Percentiles rank a stretch among this genome's conserved stretches.
phyloP scores from a whole-genome alignment of 176 grass and related monocot genomes.

The Aegilops sharonensis region DNA sequence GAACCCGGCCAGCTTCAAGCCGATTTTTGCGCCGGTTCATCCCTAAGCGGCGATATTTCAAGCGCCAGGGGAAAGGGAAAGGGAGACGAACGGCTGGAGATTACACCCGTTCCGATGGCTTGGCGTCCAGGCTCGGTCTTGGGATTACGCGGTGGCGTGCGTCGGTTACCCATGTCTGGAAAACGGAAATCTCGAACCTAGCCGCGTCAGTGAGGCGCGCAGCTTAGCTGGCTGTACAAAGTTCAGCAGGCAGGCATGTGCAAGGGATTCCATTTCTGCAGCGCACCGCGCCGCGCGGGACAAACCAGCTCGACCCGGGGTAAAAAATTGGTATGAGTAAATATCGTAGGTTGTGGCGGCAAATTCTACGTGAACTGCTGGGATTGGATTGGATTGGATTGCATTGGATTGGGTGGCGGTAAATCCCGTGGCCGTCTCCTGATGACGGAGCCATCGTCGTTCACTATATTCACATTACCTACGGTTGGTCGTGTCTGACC shows the following conservation, averaged over 20 bases:
- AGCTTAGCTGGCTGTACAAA: no score
- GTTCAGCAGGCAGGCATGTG: no score
- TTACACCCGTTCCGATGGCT: neutral
- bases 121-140: neutral
- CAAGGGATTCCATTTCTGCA: no score
- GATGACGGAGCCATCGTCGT: no score
- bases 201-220: neutral
- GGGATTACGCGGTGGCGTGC: conserved; percentile 28
- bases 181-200: neutral
- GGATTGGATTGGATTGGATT: neutral
- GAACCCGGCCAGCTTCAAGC: no score
- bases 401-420: neutral
- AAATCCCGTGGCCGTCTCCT: neutral
- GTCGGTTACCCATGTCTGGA: neutral
- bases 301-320: no score
- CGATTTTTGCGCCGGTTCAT: no score
- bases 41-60: no score
- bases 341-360: neutral
- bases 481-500: neutral
- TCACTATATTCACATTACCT: neutral
- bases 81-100: no score
- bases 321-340: neutral
- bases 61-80: no score
- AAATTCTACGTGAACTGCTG: neutral
- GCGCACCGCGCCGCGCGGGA: no score